Percentiles rank a stretch among this genome's conserved stretches.
Conservation (phyloP, 176 grass and related monocot genomes). For the Eremochloa ophiuroides region DNA sequence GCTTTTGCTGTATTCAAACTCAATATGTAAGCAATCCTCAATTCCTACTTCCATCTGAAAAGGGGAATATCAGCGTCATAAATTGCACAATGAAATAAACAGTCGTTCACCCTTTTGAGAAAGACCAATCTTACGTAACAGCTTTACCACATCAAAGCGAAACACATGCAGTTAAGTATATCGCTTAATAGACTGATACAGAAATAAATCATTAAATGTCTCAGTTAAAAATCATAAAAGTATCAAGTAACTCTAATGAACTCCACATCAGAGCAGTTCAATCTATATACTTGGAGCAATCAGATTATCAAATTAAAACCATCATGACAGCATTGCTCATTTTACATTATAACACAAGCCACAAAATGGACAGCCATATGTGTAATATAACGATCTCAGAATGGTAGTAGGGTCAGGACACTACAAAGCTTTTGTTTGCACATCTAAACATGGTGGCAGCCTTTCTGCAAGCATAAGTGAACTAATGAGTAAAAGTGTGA, state of each 20-base stretch:
- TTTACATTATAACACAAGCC: neutral
- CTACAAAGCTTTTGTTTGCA: neutral
- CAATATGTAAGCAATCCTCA: constrained; percentile 91
- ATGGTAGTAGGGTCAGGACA: neutral
- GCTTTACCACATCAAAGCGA: neutral
- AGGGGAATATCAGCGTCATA: neutral
- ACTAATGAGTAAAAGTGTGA: neutral
- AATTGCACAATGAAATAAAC: neutral
- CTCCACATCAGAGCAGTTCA: neutral
- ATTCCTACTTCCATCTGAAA: constrained; percentile 94
- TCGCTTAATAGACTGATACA: neutral
- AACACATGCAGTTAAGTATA: neutral
- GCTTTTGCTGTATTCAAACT: constrained; percentile 96
- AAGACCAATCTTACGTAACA: neutral
- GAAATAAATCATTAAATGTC: neutral
- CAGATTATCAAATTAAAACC: neutral
- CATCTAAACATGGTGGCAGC: neutral
- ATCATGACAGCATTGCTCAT: neutral
- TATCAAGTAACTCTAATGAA: neutral
- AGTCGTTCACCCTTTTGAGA: neutral
- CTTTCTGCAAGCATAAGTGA: constrained; percentile 6
- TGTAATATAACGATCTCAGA: neutral
- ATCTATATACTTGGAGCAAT: neutral
- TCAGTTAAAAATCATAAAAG: neutral
- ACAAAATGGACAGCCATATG: neutral